Conservation (phyloP, 2,329 filamentous ascomycete genomes). For the Fusarium neocosmosporiellum region DNA sequence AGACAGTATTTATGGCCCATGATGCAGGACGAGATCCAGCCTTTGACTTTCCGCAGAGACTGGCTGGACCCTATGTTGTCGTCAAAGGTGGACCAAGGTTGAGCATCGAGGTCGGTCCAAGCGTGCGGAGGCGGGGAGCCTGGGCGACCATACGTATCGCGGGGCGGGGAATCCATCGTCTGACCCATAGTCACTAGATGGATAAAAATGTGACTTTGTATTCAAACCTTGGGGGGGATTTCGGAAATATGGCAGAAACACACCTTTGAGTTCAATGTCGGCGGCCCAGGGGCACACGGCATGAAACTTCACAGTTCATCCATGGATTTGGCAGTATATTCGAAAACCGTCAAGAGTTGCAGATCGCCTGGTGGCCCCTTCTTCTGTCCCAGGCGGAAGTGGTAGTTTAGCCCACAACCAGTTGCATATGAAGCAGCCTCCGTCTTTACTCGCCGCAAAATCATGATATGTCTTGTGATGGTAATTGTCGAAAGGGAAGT, state of each 20-base stretch:
- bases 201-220: neutral
- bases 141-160: neutral
- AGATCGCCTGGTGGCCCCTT: neutral
- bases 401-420: neutral
- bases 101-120: neutral
- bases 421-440: neutral
- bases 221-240: neutral
- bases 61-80: neutral
- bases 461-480: neutral
- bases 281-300: neutral
- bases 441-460: neutral
- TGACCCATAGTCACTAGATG: neutral
- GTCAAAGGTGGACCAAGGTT: neutral
- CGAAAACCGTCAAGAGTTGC: neutral
- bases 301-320: neutral
- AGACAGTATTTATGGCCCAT: neutral
- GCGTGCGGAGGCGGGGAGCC: neutral
- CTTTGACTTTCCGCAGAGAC: neutral
- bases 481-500: neutral
- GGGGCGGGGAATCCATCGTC: neutral
- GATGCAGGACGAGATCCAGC: neutral
- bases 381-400: neutral
- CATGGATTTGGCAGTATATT: neutral
- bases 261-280: neutral
- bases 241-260: neutral